Conservation (phyloP, 352 stramenopile species). For the Phytopythium delawarense region DNA sequence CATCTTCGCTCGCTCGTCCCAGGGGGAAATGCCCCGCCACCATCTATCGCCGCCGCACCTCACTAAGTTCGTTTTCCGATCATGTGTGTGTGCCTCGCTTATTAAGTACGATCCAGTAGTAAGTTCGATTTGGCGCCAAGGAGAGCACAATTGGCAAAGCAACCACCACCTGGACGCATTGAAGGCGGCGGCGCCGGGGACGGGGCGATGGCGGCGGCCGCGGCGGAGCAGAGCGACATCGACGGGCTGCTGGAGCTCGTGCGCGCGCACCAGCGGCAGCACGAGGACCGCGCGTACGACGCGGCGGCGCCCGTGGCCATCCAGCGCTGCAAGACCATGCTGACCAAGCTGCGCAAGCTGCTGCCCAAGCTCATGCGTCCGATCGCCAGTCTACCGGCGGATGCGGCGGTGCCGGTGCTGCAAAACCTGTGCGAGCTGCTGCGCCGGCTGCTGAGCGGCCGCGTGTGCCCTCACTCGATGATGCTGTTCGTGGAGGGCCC, state of each 20-base stretch:
- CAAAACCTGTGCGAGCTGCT: slow-evolving; percentile 56
- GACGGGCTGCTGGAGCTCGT: slow-evolving; percentile 40
- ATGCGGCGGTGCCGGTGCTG: slow-evolving; percentile 33
- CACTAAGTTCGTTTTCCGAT: slow-evolving; percentile 1
- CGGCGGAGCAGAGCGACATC: slow-evolving; percentile 48
- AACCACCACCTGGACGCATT: slow-evolving; percentile 2
- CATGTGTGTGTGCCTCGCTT: background rate
- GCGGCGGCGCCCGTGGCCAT: slow-evolving; percentile 27
- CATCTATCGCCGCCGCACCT: background rate
- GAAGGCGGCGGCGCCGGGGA: background rate
- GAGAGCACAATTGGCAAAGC: background rate
- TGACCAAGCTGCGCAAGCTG: slow-evolving; percentile 64
- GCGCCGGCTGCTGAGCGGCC: slow-evolving; percentile 33
- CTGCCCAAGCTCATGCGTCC: slow-evolving; percentile 64
- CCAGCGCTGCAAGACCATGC: slow-evolving; percentile 55
- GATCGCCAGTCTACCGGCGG: slow-evolving; percentile 30
- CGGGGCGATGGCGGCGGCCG: slow-evolving; percentile 6
- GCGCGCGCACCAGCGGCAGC: slow-evolving; percentile 39
- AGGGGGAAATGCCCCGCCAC: slow-evolving; percentile 5
- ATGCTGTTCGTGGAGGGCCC: slow-evolving; percentile 46
- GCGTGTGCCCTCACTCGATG: slow-evolving; percentile 55
- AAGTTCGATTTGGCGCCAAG: background rate
- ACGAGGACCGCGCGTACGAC: slow-evolving; percentile 40
- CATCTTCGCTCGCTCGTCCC: slow-evolving; percentile 27
- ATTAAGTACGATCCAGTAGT: background rate